Evolutionary conservation across 2,329 filamentous ascomycete genomes (phyloP), one percentile per base, ranked within the genome.

Genomic region (Ophiostoma ips): DNA sequence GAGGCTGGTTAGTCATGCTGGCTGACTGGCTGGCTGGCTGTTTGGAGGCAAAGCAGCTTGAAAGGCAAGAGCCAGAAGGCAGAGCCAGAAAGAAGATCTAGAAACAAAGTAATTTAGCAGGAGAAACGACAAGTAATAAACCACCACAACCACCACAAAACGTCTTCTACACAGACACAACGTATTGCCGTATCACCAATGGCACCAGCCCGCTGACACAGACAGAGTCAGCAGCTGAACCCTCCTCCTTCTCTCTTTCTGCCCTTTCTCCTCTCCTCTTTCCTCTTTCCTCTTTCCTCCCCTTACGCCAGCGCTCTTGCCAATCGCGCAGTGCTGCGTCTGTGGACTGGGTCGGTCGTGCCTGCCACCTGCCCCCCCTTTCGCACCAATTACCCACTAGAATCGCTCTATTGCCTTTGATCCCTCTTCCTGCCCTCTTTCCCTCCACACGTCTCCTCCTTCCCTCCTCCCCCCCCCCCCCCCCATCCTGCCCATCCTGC

Each of bases 401-500:
- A 43, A 43, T 30, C 40, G 9, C 24, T 24, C 40, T 43, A 31
- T 43, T 30, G 19, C n/a, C 16, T 40, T 48, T 24, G 19, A 34
- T 18, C 49, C 44, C 50, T 24, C 40, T 37, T 31, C 31, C 37
- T 31, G 19, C 37, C 31, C 33, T 47, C 46, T 46, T 50, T 31
- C 43, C 49, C 49, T 40, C 49, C 30, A 31, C 33, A 30, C 33
- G 31, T 24, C 47, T 48, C 34, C 28, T 18, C 24, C 37, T 15
- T 44, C 30, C 31, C 36, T 38, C 36, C 21, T 12, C 33, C 24
- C 33, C 24, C 35, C 18, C 33, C 9, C 40, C 31, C 28, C 31
- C 40, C 38, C 50, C 38, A 33, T 43, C 50, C n/a, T 40, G 47
- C 34, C 35, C 43, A n/a, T 46, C 50, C 36, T 34, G n/a, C n/a